These are phyloP conservation scores for Trematosphaeria pertusa DNA, from an alignment of 2,329 filamentous ascomycete species.

Conservation along the genomic window DNA sequence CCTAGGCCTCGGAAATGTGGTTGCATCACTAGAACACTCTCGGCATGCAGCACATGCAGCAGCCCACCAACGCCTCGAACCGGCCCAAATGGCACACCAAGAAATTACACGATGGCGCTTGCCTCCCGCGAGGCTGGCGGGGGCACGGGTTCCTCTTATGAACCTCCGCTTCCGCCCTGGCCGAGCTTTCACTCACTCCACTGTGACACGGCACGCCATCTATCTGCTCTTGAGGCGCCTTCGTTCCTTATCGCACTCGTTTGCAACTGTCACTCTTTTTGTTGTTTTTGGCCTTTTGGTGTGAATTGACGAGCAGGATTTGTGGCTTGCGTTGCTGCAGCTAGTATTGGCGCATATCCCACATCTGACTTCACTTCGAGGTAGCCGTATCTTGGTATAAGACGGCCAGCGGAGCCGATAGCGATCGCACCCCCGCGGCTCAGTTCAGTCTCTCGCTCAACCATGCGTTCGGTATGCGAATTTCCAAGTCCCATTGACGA, in stretches of 20 bases:
- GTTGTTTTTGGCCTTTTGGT: background rate
- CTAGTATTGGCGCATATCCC: background rate
- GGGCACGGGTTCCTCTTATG: too few species aligned
- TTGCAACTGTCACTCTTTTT: background rate
- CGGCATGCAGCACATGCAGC: too few species aligned
- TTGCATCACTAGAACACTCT: background rate
- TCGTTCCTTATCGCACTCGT: constrained; percentile 4
- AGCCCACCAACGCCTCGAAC: too few species aligned
- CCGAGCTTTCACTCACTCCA: background rate
- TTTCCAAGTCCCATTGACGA: background rate
- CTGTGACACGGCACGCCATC: background rate
- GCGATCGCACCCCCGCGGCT: background rate
- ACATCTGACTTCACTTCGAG: background rate
- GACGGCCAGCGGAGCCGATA: background rate
- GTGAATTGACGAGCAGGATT: background rate
- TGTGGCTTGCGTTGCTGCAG: background rate
- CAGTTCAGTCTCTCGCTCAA: background rate
- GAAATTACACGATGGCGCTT: too few species aligned
- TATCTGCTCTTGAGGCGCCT: constrained; percentile 6
- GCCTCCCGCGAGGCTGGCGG: too few species aligned
- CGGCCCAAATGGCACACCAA: too few species aligned
- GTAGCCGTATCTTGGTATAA: background rate
- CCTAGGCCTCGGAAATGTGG: constrained; percentile 1
- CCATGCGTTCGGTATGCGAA: constrained; percentile 2
- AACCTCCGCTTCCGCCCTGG: background rate